phyloP scores from a whole-genome alignment of 257 asterid genomes.

The Salvia rosmarinus region DNA sequence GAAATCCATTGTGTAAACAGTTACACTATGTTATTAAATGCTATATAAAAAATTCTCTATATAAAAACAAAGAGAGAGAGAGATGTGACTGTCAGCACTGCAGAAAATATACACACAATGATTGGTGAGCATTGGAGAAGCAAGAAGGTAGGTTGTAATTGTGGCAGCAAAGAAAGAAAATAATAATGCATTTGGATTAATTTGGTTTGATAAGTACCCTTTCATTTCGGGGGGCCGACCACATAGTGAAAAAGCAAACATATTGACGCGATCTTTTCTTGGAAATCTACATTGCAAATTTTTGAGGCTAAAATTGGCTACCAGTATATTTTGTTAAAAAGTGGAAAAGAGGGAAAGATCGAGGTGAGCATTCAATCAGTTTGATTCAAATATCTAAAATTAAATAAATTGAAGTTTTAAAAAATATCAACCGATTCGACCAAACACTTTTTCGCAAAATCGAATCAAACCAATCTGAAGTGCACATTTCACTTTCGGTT shows the following conservation, averaged over 20 bases:
- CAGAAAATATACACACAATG: background rate
- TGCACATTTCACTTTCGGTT: too few species aligned
- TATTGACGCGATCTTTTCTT: background rate
- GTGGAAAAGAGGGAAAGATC: too few species aligned
- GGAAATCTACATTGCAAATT: background rate
- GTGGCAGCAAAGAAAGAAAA: background rate
- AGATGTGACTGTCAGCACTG: background rate
- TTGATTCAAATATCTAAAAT: too few species aligned
- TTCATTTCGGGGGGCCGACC: constrained; percentile 32
- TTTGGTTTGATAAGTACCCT: constrained; percentile 12
- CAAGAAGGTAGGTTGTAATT: constrained; percentile 12
- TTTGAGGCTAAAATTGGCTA: background rate
- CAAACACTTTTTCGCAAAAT: too few species aligned
- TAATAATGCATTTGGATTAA: background rate
- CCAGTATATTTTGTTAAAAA: background rate
- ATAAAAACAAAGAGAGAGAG: background rate
- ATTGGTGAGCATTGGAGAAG: background rate
- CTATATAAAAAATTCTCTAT: too few species aligned
- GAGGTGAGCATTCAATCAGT: too few species aligned
- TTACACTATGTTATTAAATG: too few species aligned
- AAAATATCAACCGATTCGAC: too few species aligned
- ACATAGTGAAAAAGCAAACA: background rate
- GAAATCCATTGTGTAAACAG: too few species aligned
- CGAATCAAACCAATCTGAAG: too few species aligned
- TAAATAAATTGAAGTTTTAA: too few species aligned